Evolutionary conservation across 805 yeast genomes (phyloP).

Genomic region (Starmera caribaea): DNA sequence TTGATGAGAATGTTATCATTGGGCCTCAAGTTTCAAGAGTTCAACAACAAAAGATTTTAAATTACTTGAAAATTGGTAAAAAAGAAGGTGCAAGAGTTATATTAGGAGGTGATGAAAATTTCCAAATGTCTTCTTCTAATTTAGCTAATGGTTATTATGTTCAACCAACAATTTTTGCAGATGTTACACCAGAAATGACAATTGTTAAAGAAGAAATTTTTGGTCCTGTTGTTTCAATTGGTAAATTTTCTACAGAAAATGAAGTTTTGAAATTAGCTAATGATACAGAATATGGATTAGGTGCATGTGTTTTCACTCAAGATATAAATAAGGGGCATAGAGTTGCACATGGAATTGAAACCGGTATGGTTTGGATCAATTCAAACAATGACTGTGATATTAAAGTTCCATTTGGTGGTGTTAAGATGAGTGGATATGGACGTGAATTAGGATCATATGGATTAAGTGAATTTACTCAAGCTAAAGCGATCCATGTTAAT

Average conservation of each 20-base stretch:
- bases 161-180: conserved; percentile 39
- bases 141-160: conserved; percentile 26
- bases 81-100: conserved; percentile 43
- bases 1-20: conserved; percentile 29
- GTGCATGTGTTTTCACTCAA: conserved; percentile 34
- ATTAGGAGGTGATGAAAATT: conserved; percentile 29
- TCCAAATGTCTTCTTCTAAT: conserved; percentile 17
- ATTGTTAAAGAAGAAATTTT: conserved; percentile 40
- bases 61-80: conserved; percentile 38
- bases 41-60: conserved; percentile 37
- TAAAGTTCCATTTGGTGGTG: conserved; percentile 62
- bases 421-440: conserved; percentile 57
- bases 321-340: conserved; percentile 28
- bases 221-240: conserved; percentile 41
- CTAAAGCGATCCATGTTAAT: conserved; percentile 66
- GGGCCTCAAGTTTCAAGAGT: conserved; percentile 49
- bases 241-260: conserved; percentile 32
- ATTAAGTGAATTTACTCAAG: conserved; percentile 50
- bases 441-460: conserved; percentile 63
- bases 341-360: conserved; percentile 30
- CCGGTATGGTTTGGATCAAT: conserved; percentile 50
- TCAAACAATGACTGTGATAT: conserved; percentile 47
- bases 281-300: conserved; percentile 35
- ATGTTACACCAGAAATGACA: conserved; percentile 29
- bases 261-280: conserved; percentile 36